Percentiles rank a stretch among this genome's conserved stretches.
These are phyloP conservation scores for Clitopilus passeckerianus DNA, from an alignment of 768 basidiomycete genomes.

Conservation along the genomic window DNA sequence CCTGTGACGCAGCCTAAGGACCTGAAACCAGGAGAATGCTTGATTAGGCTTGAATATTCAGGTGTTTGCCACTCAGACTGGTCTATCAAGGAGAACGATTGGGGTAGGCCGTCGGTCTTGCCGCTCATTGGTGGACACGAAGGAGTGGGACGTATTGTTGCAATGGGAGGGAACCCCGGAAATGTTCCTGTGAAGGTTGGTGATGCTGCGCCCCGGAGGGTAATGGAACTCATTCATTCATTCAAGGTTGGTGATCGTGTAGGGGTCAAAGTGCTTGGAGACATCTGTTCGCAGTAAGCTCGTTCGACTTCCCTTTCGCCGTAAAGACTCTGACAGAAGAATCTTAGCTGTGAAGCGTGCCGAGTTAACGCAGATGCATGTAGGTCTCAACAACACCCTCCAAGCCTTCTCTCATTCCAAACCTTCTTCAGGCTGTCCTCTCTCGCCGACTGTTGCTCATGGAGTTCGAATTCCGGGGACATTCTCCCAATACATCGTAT, in stretches of 20 bases:
- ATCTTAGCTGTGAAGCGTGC: slow-evolving; percentile 61
- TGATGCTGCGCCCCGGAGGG: no score
- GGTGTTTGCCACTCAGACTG: slow-evolving; percentile 71
- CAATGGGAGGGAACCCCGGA: slow-evolving; percentile 60
- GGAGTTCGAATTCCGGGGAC: slow-evolving; percentile 70
- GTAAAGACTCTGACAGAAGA: neutral
- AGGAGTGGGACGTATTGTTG: slow-evolving; percentile 74
- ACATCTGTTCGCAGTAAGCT: slow-evolving; percentile 30
- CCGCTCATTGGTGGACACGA: slow-evolving; percentile 78
- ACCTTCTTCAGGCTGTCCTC: slow-evolving; percentile 36
- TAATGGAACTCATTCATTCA: no score
- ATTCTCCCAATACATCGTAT: slow-evolving; percentile 60
- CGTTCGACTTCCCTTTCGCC: neutral
- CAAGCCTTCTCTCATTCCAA: neutral
- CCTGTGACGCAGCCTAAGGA: slow-evolving; percentile 55
- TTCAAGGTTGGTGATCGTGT: slow-evolving; percentile 75
- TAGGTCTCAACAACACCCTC: slow-evolving; percentile 4
- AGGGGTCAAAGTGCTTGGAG: slow-evolving; percentile 68
- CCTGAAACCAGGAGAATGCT: slow-evolving; percentile 58
- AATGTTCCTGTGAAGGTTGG: slow-evolving; percentile 55
- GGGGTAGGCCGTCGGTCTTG: slow-evolving; percentile 46
- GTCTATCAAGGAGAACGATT: slow-evolving; percentile 63
- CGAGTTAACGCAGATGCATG: slow-evolving; percentile 54
- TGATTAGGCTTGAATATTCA: slow-evolving; percentile 66
- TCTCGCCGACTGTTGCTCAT: slow-evolving; percentile 22